Conservation (phyloP, 2,329 filamentous ascomycete species). For the Mycosphaerella sp. region DNA sequence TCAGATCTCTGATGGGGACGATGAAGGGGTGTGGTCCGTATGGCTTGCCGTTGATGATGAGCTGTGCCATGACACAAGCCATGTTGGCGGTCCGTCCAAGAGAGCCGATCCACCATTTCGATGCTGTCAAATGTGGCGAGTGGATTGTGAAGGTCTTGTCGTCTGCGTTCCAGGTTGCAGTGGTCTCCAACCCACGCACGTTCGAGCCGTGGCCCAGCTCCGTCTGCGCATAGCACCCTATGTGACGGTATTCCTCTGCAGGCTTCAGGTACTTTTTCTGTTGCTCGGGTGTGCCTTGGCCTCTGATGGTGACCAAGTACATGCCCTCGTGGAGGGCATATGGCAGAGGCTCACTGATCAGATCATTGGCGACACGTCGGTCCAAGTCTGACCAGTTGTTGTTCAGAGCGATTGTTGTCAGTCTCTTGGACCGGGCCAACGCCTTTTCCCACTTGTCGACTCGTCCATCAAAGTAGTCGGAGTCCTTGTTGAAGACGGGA, state of each 20-base stretch:
- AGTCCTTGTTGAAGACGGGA: slow-evolving; percentile 68
- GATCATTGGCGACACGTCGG: slow-evolving; percentile 56
- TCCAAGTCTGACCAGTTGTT: slow-evolving; percentile 64
- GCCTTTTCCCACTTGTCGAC: slow-evolving; percentile 63
- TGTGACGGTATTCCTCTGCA: slow-evolving; percentile 63
- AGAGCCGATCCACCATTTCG: slow-evolving; percentile 82
- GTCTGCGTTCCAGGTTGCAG: slow-evolving; percentile 64
- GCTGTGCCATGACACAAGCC: slow-evolving; percentile 72
- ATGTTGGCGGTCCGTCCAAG: slow-evolving; percentile 70
- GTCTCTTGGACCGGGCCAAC: slow-evolving; percentile 62
- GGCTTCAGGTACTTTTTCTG: slow-evolving; percentile 65
- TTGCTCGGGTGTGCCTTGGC: slow-evolving; percentile 68
- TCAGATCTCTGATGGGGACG: slow-evolving; percentile 64
- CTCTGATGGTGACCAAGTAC: slow-evolving; percentile 63
- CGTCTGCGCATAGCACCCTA: slow-evolving; percentile 76
- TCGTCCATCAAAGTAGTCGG: slow-evolving; percentile 68
- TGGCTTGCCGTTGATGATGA: slow-evolving; percentile 61
- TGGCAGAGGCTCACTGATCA: slow-evolving; percentile 67
- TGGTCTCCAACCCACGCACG: slow-evolving; percentile 65
- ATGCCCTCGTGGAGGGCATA: slow-evolving; percentile 67
- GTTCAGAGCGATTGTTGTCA: slow-evolving; percentile 60
- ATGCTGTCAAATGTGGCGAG: slow-evolving; percentile 66
- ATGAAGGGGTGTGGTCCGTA: slow-evolving; percentile 74
- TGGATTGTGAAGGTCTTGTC: slow-evolving; percentile 71
- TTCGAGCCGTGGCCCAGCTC: slow-evolving; percentile 75